These are phyloP conservation scores for Pseudodiploospora longispora DNA, from an alignment of 2,329 filamentous ascomycete genomes.

Conservation along the genomic window DNA sequence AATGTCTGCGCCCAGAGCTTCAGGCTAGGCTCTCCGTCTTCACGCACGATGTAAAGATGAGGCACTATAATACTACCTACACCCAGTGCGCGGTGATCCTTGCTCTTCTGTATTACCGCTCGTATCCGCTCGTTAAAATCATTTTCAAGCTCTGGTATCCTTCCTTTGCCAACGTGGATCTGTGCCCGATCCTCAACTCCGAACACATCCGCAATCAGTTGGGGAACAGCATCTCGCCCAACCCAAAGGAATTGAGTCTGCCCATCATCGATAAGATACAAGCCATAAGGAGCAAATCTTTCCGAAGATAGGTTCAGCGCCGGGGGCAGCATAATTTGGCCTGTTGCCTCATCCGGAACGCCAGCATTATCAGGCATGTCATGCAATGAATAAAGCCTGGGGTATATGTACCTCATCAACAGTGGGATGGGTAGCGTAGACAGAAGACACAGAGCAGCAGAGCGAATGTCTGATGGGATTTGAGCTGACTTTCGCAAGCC, in stretches of 20 bases:
- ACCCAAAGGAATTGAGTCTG: constrained; percentile 98
- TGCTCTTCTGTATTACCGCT: constrained; percentile 84
- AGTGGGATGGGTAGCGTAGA: constrained; percentile 87
- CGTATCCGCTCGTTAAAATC: constrained; percentile 95
- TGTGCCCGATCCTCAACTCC: constrained; percentile 75
- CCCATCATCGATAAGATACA: constrained; percentile 95
- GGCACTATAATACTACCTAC: constrained; percentile 91
- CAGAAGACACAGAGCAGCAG: constrained; percentile 85
- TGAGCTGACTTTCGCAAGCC: constrained; percentile 87
- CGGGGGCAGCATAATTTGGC: constrained; percentile 81
- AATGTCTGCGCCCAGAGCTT: constrained; percentile 96
- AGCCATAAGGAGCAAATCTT: constrained; percentile 75
- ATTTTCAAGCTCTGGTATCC: constrained; percentile 79
- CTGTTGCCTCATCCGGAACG: constrained; percentile 73
- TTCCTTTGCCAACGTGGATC: constrained; percentile 84
- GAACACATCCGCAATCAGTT: constrained; percentile 84
- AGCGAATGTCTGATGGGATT: constrained; percentile 88
- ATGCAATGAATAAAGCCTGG: constrained; percentile 75
- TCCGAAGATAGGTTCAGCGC: constrained; percentile 81
- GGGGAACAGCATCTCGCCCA: constrained; percentile 83
- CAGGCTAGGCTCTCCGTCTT: constrained; percentile 91
- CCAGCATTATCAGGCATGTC: constrained; percentile 96
- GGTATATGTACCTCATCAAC: constrained; percentile 88
- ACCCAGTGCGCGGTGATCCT: constrained; percentile 76
- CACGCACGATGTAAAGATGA: constrained; percentile 85